A percentile compares a stretch with the other conserved stretches of the same genome.
Evolutionary conservation across 1,284 basidiomycete genomes (phyloP).

Genomic region (Boletus semigastroideus): DNA sequence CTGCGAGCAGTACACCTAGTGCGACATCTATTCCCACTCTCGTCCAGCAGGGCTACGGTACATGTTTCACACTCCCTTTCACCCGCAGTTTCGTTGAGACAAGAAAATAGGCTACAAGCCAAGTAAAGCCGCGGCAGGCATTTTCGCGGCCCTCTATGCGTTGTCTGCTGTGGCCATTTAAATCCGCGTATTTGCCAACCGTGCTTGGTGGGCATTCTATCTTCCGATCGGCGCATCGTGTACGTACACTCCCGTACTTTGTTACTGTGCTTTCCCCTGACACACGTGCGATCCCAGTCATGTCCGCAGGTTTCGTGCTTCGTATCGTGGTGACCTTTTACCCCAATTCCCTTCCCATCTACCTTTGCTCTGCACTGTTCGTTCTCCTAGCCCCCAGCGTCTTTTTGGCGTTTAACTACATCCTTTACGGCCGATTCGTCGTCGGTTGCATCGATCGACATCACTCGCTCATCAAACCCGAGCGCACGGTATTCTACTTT

Average conservation of each 20-base stretch:
- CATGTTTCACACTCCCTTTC: neutral
- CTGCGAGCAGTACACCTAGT: neutral
- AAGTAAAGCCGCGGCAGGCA: constrained; percentile 19
- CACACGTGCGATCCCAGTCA: constrained; percentile 9
- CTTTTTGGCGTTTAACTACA: constrained; percentile 35
- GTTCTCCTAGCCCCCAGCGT: constrained; percentile 24
- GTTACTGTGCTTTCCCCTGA: neutral
- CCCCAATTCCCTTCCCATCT: constrained; percentile 13
- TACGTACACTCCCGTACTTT: neutral
- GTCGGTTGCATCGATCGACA: constrained; percentile 18
- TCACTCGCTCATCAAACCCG: constrained; percentile 26
- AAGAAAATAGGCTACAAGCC: constrained; percentile 20
- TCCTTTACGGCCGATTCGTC: constrained; percentile 30
- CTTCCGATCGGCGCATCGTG: constrained; percentile 30
- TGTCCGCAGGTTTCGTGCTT: constrained; percentile 17
- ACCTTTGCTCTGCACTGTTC: constrained; percentile 14
- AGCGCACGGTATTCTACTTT: constrained; percentile 23
- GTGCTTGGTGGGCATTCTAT: constrained; percentile 33
- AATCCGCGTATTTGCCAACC: constrained; percentile 15
- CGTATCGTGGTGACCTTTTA: constrained; percentile 15
- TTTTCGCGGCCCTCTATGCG: constrained; percentile 23
- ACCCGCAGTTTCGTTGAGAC: neutral
- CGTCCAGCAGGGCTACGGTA: constrained; percentile 4
- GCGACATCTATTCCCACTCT: constrained; percentile 12
- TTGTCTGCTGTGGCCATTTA: constrained; percentile 15